These are phyloP conservation scores for Metroxylon sagu DNA, from an alignment of 176 grass and related monocot genomes.

Conservation along the genomic window DNA sequence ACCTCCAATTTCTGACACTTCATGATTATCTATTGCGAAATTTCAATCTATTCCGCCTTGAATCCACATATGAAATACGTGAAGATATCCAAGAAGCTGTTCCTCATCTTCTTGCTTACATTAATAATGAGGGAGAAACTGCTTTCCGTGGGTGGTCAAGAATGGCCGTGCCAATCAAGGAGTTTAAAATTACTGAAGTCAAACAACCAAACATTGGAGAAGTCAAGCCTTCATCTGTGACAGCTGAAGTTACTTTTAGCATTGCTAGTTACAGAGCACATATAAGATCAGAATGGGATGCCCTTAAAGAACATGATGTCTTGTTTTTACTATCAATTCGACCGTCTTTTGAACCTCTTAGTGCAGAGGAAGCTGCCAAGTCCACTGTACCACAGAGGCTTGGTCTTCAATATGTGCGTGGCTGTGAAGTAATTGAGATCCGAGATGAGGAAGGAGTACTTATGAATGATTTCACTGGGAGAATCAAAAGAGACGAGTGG, in stretches of 20 bases:
- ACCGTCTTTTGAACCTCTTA: conserved; percentile 93
- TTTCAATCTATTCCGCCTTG: conserved; percentile 97
- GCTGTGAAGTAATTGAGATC: conserved; percentile 89
- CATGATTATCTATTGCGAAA: conserved; percentile 97
- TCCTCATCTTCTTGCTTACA: conserved; percentile 90
- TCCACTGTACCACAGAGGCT: conserved; percentile 89
- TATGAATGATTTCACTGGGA: conserved; percentile 99
- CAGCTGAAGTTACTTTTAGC: conserved; percentile 75
- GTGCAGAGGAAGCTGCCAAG: conserved; percentile 73
- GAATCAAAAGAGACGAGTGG: conserved; percentile 94
- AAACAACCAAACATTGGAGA: conserved; percentile 97
- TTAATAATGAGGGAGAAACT: conserved; percentile 94
- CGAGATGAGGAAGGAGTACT: conserved; percentile 82
- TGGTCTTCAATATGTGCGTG: conserved; percentile 91
- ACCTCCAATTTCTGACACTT: conserved; percentile 93
- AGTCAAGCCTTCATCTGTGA: conserved; percentile 87
- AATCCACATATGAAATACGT: conserved; percentile 99
- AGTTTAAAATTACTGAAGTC: conserved; percentile 76
- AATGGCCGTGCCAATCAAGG: conserved; percentile 92
- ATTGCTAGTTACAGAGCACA: conserved; percentile 73
- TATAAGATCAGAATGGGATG: conserved; percentile 93
- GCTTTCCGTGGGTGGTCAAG: conserved; percentile 96
- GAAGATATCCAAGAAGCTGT: conserved; percentile 97
- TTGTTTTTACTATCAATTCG: conserved; percentile 86
- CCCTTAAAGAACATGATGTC: conserved; percentile 94